Conservation (phyloP, 2,329 filamentous ascomycete species). For the Alternaria triticina region DNA sequence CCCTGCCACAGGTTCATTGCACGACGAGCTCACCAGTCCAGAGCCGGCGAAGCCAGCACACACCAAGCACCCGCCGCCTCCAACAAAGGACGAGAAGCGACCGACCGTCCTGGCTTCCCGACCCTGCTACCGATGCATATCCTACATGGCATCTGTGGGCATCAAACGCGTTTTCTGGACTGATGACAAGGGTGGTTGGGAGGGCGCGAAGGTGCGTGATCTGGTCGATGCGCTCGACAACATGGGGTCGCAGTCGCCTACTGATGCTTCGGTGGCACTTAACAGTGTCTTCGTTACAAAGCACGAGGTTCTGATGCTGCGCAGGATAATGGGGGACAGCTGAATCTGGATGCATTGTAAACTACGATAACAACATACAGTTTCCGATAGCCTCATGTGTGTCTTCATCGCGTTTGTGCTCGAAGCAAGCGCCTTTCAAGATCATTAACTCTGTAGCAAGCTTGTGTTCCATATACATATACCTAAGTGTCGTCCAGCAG, state of each 20-base stretch:
- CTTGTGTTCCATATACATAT: too few species aligned
- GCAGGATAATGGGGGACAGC: constrained; percentile 40
- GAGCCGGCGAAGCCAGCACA: neutral
- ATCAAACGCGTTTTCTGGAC: neutral
- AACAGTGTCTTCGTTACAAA: constrained; percentile 59
- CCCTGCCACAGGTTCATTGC: neutral
- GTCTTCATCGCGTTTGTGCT: too few species aligned
- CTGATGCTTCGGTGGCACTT: neutral
- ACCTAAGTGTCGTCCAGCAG: too few species aligned
- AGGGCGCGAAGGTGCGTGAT: constrained; percentile 53
- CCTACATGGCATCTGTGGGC: neutral
- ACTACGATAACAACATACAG: too few species aligned
- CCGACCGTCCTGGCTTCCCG: neutral
- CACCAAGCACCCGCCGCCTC: neutral
- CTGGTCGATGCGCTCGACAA: constrained; percentile 56
- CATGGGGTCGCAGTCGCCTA: constrained; percentile 5
- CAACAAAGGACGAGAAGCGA: neutral
- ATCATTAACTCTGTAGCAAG: too few species aligned
- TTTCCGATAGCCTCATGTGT: too few species aligned
- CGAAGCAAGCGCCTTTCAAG: too few species aligned
- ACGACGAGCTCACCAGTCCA: neutral
- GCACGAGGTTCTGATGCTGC: constrained; percentile 59
- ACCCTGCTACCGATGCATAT: neutral
- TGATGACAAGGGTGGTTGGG: neutral
- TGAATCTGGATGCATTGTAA: neutral